Percentiles rank a stretch among this genome's conserved stretches.
Conservation (phyloP, 257 asterid genomes). For the Ballota nigra region DNA sequence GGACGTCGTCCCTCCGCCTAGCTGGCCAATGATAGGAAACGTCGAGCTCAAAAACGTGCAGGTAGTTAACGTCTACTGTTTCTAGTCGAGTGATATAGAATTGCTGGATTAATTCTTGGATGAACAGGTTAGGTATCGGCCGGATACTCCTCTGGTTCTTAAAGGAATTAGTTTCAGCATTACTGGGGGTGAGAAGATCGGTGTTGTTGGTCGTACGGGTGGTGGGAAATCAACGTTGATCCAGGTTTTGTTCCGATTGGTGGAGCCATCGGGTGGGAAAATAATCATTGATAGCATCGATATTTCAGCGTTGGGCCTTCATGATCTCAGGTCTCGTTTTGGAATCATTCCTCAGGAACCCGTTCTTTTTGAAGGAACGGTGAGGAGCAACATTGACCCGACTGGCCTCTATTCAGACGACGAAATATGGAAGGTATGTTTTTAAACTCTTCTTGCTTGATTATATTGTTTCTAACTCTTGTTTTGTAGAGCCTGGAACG, state of each 20-base stretch:
- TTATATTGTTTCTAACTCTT: background rate
- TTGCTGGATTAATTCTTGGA: background rate
- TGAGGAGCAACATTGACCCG: constrained; percentile 94
- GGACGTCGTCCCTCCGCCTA: constrained; percentile 59
- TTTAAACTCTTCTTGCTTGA: background rate
- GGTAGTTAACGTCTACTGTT: constrained; percentile 25
- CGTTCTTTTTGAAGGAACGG: constrained; percentile 94
- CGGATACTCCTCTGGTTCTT: constrained; percentile 81
- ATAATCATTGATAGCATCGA: constrained; percentile 74
- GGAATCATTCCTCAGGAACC: constrained; percentile 99
- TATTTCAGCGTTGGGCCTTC: constrained; percentile 73
- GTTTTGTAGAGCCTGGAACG: constrained; percentile 74
- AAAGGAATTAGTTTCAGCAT: constrained; percentile 78
- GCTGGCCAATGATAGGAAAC: constrained; percentile 79
- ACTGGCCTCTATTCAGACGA: constrained; percentile 76
- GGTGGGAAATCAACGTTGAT: constrained; percentile 96
- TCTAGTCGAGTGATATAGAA: background rate
- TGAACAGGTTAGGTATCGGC: constrained; percentile 81
- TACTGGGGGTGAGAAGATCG: constrained; percentile 87
- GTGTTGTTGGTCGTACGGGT: constrained; percentile 96
- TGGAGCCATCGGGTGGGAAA: constrained; percentile 86
- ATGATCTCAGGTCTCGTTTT: constrained; percentile 90
- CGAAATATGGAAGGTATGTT: constrained; percentile 85
- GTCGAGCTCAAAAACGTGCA: constrained; percentile 64
- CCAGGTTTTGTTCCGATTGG: constrained; percentile 91